Percentiles rank a stretch among this genome's conserved stretches.
phyloP scores from a whole-genome alignment of 495 filamentous ascomycete species.

The Penicillium mononematosum region DNA sequence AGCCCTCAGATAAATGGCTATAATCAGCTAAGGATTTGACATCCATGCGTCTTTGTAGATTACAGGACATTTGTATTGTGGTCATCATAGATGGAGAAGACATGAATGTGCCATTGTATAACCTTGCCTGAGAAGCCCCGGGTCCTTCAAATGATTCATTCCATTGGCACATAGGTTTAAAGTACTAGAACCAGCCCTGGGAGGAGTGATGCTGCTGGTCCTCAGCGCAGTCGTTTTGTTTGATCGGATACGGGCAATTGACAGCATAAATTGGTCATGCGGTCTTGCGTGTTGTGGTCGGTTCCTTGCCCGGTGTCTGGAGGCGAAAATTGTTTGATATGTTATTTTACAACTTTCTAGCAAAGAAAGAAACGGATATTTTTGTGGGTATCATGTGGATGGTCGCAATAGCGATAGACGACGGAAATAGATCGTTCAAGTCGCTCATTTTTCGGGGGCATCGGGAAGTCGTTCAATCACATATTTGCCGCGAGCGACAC shows the following conservation, averaged over 20 bases:
- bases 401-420: background rate
- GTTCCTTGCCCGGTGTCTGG: background rate
- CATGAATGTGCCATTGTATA: background rate
- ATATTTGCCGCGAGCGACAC: constrained; percentile 80
- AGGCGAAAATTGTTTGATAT: background rate
- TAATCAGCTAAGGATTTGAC: background rate
- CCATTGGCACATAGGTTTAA: background rate
- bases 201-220: constrained; percentile 1
- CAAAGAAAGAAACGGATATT: constrained; percentile 2
- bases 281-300: background rate
- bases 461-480: constrained; percentile 89
- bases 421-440: background rate
- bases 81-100: background rate
- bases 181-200: background rate
- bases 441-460: constrained; percentile 44
- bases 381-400: constrained; percentile 9
- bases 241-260: background rate
- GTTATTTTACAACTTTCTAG: background rate
- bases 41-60: background rate
- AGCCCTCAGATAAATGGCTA: background rate
- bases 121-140: background rate
- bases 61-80: background rate
- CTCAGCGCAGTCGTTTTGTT: background rate
- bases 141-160: background rate
- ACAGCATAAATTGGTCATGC: background rate